Conservation (phyloP, 768 basidiomycete genomes). For the Atractiella rhizophila region DNA sequence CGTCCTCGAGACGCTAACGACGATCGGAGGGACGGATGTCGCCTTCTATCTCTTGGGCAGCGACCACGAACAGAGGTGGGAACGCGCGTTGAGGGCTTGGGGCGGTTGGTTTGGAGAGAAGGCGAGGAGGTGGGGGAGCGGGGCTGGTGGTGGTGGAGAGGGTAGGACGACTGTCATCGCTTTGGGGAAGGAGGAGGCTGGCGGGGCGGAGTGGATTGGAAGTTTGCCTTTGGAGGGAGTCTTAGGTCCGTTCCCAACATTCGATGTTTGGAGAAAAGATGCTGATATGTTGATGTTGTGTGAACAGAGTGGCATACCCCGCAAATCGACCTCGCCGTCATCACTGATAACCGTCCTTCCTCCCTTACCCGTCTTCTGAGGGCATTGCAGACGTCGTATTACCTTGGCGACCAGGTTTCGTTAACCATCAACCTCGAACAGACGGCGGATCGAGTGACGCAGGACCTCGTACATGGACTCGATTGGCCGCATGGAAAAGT, state of each 20-base stretch:
- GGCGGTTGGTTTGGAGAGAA: no score
- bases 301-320: constrained; percentile 60
- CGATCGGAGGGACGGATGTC: no score
- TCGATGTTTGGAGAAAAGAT: not conserved
- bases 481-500: constrained; percentile 38
- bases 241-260: constrained; percentile 26
- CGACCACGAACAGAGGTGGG: no score
- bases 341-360: constrained; percentile 47
- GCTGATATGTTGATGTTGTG: not conserved
- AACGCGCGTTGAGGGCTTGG: no score
- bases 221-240: constrained; percentile 34
- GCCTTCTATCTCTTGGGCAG: no score
- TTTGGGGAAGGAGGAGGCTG: constrained; percentile 24
- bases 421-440: constrained; percentile 53
- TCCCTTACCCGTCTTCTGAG: constrained; percentile 42
- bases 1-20: no score
- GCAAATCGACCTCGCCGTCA: constrained; percentile 40
- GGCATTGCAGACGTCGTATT: constrained; percentile 35
- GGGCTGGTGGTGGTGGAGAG: no score
- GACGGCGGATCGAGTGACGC: constrained; percentile 38
- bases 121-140: no score
- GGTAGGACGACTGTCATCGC: constrained; percentile 4
- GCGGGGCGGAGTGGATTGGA: constrained; percentile 37
- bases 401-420: constrained; percentile 42
- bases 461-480: constrained; percentile 29